Percentiles rank a stretch among this genome's conserved stretches.
phyloP scores from a whole-genome alignment of 257 asterid genomes.

The Asclepias syriaca region DNA sequence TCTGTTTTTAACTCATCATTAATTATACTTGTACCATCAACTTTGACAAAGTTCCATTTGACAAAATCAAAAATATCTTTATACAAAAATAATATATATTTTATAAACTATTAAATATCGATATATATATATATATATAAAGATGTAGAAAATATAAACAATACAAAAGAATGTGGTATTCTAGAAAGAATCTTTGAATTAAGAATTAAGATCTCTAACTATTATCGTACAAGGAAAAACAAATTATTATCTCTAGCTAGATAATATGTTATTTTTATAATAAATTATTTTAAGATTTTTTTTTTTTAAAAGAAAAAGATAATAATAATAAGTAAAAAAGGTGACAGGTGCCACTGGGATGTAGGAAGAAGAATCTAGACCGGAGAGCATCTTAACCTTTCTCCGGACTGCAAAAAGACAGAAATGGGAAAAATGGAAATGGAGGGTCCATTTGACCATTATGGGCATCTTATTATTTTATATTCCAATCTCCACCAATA shows the following conservation, averaged over 20 bases:
- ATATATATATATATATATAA: no score
- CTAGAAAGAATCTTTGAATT: background rate
- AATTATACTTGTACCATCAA: background rate
- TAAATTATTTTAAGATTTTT: no score
- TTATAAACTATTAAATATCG: no score
- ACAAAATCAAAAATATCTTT: background rate
- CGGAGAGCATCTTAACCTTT: background rate
- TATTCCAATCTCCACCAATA: conserved; percentile 1
- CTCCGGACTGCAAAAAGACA: background rate
- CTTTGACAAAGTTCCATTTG: background rate
- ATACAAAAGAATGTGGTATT: background rate
- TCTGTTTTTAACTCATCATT: background rate
- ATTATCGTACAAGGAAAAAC: conserved; percentile 5
- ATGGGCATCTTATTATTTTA: background rate
- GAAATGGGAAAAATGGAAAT: background rate
- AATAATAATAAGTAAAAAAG: no score
- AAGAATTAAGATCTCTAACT: background rate
- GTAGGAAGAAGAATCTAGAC: background rate
- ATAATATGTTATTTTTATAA: no score
- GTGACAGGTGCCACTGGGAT: background rate
- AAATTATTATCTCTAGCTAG: no score
- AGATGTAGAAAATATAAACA: background rate
- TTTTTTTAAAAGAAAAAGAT: no score
- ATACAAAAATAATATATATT: no score
- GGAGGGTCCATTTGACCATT: background rate